Evolutionary conservation across 352 stramenopile genomes (phyloP).

Genomic region (Phytophthora chlamydospora): DNA sequence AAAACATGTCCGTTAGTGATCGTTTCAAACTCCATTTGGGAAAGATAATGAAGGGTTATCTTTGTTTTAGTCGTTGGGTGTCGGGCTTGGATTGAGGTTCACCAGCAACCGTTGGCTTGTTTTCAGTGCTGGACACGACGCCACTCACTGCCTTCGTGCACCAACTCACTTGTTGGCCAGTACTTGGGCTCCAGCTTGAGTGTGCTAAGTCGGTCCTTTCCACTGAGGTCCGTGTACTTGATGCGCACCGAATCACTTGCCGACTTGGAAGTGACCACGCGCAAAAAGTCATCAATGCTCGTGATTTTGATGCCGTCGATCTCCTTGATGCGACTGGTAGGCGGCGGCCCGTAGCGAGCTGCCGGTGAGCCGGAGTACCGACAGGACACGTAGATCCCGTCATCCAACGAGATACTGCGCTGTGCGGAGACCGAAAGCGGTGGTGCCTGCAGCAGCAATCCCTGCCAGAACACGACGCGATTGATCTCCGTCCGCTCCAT

Average conservation of each 20-base stretch:
- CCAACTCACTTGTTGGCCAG: slow-evolving; percentile 89
- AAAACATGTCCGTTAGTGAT: too few species aligned
- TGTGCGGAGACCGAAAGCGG: slow-evolving; percentile 88
- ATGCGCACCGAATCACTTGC: slow-evolving; percentile 85
- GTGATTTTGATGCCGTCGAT: slow-evolving; percentile 89
- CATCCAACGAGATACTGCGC: slow-evolving; percentile 79
- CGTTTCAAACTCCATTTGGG: too few species aligned
- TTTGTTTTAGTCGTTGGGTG: not conserved
- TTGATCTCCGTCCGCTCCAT: slow-evolving; percentile 90
- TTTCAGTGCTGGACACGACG: slow-evolving; percentile 59
- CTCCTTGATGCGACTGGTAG: slow-evolving; percentile 91
- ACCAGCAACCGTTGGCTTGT: not conserved
- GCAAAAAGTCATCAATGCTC: slow-evolving; percentile 90
- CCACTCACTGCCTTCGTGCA: slow-evolving; percentile 82
- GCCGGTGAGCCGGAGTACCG: slow-evolving; percentile 89
- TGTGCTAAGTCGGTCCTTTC: slow-evolving; percentile 87
- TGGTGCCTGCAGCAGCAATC: slow-evolving; percentile 88
- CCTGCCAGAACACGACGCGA: slow-evolving; percentile 92
- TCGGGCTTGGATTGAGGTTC: not conserved
- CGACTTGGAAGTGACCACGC: slow-evolving; percentile 61
- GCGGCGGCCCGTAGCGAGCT: slow-evolving; percentile 87
- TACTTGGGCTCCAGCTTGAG: slow-evolving; percentile 91
- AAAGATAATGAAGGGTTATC: not conserved
- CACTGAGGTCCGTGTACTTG: slow-evolving; percentile 90
- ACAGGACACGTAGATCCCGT: slow-evolving; percentile 88